phyloP scores from a whole-genome alignment of 192 early-diverging fungal species.

The Gonapodya prolifera region DNA sequence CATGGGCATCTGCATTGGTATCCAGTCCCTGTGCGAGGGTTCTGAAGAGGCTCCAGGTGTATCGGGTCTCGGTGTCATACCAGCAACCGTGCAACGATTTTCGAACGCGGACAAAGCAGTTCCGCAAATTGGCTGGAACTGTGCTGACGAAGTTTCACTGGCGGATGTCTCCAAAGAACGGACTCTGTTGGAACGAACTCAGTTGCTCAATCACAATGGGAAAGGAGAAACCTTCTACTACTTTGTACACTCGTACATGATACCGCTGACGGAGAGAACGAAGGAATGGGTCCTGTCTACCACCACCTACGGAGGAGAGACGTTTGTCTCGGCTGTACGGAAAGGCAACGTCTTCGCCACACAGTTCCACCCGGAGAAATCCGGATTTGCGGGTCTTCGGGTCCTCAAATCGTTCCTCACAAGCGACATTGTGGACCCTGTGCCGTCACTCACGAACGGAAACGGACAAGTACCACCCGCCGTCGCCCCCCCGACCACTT shows the following conservation, averaged over 20 bases:
- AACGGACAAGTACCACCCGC: background rate
- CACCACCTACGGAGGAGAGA: slow-evolving; percentile 80
- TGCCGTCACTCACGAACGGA: background rate
- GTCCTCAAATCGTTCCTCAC: slow-evolving; percentile 68
- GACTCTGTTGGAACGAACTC: background rate
- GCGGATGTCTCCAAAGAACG: background rate
- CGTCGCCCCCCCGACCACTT: background rate
- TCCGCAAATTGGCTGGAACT: slow-evolving; percentile 99
- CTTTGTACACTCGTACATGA: slow-evolving; percentile 97
- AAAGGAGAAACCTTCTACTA: slow-evolving; percentile 59
- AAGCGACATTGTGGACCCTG: background rate
- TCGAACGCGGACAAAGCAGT: slow-evolving; percentile 63
- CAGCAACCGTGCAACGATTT: slow-evolving; percentile 54
- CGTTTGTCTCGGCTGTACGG: slow-evolving; percentile 71
- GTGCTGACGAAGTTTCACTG: slow-evolving; percentile 15
- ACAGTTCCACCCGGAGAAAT: slow-evolving; percentile 99
- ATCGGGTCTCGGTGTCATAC: slow-evolving; percentile 74
- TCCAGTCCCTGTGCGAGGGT: slow-evolving; percentile 85
- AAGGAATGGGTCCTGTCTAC: slow-evolving; percentile 64
- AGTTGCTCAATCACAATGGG: slow-evolving; percentile 19
- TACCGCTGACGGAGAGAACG: slow-evolving; percentile 23
- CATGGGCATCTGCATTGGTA: slow-evolving; percentile 98
- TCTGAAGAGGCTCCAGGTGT: slow-evolving; percentile 78
- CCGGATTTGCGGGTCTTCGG: slow-evolving; percentile 73
- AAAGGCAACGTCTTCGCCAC: slow-evolving; percentile 85